Evolutionary conservation across 768 basidiomycete species (phyloP), one percentile per base, ranked within the genome.

Genomic region (Lactarius evosmus): DNA sequence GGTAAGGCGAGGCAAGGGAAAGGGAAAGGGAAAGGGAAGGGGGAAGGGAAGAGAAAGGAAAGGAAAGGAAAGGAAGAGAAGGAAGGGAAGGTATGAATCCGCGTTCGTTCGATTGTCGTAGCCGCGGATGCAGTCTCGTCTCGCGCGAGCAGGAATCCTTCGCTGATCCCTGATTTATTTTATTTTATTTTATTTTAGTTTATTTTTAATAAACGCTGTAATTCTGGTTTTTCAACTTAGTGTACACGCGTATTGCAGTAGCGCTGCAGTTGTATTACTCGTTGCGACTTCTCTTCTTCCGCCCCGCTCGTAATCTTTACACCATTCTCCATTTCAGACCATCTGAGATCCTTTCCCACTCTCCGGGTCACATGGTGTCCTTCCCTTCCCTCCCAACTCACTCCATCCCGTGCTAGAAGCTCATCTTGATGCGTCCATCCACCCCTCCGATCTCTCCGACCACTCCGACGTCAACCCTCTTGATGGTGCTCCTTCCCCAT

Each of bases 1-100:
- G 69, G 71, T 60, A 58, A 62, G 59, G 68, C 1, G 1, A 38
- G 56, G 65, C 61, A 62, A 66, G 68, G 70, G 64, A 74, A 73
- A 71, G 66, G 22, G 36, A 38, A 60, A 55, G 41, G 56, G 17
- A 32, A n/a, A 51, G 16, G 60, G 8, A 57, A 58, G 63, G 56
- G 49, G 30, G 56, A 54, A 60, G 55, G 58, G 54, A 62, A 67
- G 58, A 61, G 17, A 30, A n/a, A 51, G 41, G n/a, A 34, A 38
- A 40, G 22, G 19, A 50, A 36, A 22, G 54, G 22, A 22, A 36
- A 22, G 33, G 33, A 55, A 36, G 34, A 29, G 30, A 33, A 54
- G 29, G 32, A 7, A 34, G 12, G 33, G 34, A 36, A 36, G 54
- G 34, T 7, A 55, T 14, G 54, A 34, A 34, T 36, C 27, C 33